Evolutionary conservation across 768 basidiomycete genomes (phyloP), one percentile per base, ranked within the genome.

Genomic region (Pisolithus marmoratus): DNA sequence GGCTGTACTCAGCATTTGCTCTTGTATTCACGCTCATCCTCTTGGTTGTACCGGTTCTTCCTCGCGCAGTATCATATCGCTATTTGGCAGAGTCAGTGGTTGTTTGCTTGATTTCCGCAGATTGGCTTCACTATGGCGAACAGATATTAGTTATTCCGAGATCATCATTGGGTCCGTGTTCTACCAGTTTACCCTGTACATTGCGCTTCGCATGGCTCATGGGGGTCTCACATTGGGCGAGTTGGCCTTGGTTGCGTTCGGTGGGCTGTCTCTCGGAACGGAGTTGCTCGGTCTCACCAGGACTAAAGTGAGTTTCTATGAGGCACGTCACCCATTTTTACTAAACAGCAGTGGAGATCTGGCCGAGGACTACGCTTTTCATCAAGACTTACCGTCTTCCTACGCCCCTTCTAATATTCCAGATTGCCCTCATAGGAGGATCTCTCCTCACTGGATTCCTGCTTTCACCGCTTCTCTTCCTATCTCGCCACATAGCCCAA

Each of bases 211-310:
- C 22, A 76, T 99, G 41, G 94, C 94, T 4, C 88, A 96, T 60
- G 81, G 88, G n/a, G 90, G 90, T 11, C 94, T 98, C 70, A 98
- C 94, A 0, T 78, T 99, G 1, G 96, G 96, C 29, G 96, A 99
- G 66, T 78, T 98, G 17, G 87, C 86, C 23, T 70, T 97, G 23
- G 90, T 95, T 17, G 87, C 85, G 41, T 90, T 91, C 58, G 92
- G 93, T 38, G 93, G 89, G 5, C 88, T 93, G 2, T 85, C 85
- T 0, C 65, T 98, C 22, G 85, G 84, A 59, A 84, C 93, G 74
- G 95, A 98, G 66, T 77, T 89, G 31, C 72, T 93, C 55, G 89
- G 90, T 58, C 64, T 98, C 46, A 95, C 93, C 2, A 82, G 83
- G 45, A 84, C 90, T 31, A 76, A 80, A 68, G 94, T 95, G 63